Base-by-base conservation (phyloP, 2,329 filamentous ascomycete genomes). In the Hypoxylon rubiginosum region DNA sequence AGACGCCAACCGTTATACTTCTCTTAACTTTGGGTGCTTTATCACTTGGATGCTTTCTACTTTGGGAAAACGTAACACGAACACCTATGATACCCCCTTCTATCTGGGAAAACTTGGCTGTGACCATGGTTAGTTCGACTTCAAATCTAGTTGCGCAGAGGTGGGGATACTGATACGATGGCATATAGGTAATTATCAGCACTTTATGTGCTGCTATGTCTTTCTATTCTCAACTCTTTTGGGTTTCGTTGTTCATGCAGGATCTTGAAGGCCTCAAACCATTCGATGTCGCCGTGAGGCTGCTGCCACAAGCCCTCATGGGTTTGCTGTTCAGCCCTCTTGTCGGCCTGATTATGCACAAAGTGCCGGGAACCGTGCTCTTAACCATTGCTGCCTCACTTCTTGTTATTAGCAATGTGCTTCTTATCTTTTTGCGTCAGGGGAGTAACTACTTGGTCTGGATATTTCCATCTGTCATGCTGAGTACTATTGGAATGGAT, bases 191-290 rank as follows among this genome's bases (percentile, higher is more conserved):
- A 8, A 69, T 76, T 30, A 48, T 77, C 13, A 72, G 72, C 60
- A 75, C 74, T 3, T 52, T 77, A n/a, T 69, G 70, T 41, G 73
- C 73, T 10, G 72, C 76, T 8, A 75, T 78, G 73, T 72, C 75
- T 43, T 79, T 74, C 62, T 78, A 75, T 51, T 75, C 77, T 1
- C 72, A 76, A 15, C 58, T 77, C 1, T 78, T 78, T 64, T 78
- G 77, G 77, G 69, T 78, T 11, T 75, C 75, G 1, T 73, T 78
- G 71, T 79, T 77, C 67, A 72, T 78, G 72, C 75, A 78, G 58
- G 68, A 77, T 28, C 48, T 78, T 2, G 73, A 76, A 32, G 64
- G 69, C 7, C 69, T 78, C 5, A 67, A 69, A n/a, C 71, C 75
- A 17, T 74, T 79, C 45, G 72, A 76, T 32, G 73, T 78, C 17